Evolutionary conservation across 2,329 filamentous ascomycete genomes (phyloP), one percentile per base, ranked within the genome.

Genomic region (Leptosphaerulina australis): DNA sequence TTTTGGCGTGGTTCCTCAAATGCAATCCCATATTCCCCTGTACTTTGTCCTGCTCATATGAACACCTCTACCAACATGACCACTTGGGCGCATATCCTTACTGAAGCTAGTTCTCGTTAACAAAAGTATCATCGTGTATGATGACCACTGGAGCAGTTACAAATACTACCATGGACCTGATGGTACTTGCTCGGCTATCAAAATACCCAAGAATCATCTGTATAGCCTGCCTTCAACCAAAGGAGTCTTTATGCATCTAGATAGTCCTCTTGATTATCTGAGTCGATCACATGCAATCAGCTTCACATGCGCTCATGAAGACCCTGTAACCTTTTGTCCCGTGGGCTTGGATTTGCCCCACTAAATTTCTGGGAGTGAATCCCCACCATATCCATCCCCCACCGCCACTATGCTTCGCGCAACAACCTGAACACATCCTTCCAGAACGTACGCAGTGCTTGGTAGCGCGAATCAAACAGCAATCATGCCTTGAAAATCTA

Each of bases 1-100:
- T 49, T 45, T 58, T 59, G 50, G 56, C 55, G 52, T 64, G 70
- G 48, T 64, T 50, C 62, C 66, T 71, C 58, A 66, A 53, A 31
- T 66, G 55, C 69, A 67, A 59, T 55, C 58, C 66, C 61, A 65
- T 59, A 66, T 69, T 69, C 60, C 67, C 55, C 53, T 61, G 62
- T 66, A 67, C 67, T 64, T 60, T 44, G 58, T 62, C 65, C 63
- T 55, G 63, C 62, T 57, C 58, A 61, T 60, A 59, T 58, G 56
- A 65, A 59, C 53, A 58, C 29, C 10, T 12, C 52, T 55, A 51
- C 54, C 50, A 47, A 55, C 51, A 59, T 59, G 52, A 58, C 18
- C 12, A 12, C 18, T 21, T 39, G 29, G 14, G 24, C 22, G 3
- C 11, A 20, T 15, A 26, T 10, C 10, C 11, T 22, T n/a, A 5